A percentile compares a stretch with the other conserved stretches of the same genome.
Conservation (phyloP, 163 green algal genomes). For the Volvox carteri region DNA sequence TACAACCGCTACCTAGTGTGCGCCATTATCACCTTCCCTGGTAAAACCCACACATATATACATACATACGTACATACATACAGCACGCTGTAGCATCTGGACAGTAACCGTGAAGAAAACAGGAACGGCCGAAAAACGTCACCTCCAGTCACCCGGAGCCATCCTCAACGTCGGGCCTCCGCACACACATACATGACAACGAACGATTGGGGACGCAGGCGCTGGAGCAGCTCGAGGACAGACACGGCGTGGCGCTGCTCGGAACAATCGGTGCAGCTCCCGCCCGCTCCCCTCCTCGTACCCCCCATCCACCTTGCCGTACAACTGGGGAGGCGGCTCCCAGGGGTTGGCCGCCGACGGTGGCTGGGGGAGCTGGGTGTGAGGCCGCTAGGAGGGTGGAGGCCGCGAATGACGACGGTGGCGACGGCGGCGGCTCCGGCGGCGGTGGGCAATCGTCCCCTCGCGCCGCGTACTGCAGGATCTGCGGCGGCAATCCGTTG, state of each 20-base stretch:
- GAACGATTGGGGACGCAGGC: background rate
- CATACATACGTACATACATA: conserved; percentile 1
- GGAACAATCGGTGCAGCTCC: background rate
- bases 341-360: no score
- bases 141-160: background rate
- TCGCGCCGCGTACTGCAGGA: background rate
- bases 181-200: background rate
- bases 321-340: background rate
- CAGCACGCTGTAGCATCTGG: background rate
- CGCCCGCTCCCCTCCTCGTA: background rate
- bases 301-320: background rate
- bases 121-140: background rate
- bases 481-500: background rate
- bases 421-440: background rate
- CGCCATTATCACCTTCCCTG: background rate
- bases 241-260: background rate
- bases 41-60: background rate
- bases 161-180: no score
- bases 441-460: background rate
- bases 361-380: background rate
- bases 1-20: background rate
- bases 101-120: background rate
- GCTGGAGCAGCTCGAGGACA: background rate
- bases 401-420: background rate
- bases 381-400: background rate